These are phyloP conservation scores for Lactuca sativa DNA, from an alignment of 129 eudicot genomes.

Conservation along the genomic window DNA sequence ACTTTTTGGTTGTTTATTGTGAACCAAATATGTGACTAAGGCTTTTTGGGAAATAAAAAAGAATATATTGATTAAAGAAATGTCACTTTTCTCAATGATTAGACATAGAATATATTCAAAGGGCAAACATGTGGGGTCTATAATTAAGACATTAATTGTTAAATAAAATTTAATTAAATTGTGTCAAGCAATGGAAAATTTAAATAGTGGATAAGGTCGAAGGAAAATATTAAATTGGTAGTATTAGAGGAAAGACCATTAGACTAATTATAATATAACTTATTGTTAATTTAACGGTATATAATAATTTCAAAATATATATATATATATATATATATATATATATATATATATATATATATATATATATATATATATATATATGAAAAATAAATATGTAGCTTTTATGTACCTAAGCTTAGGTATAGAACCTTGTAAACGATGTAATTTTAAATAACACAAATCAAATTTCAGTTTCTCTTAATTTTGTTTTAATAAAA, in stretches of 20 bases:
- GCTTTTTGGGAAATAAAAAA: constrained; percentile 15
- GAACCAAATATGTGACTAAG: constrained; percentile 24
- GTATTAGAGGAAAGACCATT: not conserved
- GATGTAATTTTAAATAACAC: no score
- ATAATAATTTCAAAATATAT: no score
- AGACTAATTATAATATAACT: no score
- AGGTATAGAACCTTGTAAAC: no score
- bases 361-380: no score
- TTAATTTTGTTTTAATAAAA: no score
- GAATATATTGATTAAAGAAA: not conserved
- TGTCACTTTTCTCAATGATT: constrained; percentile 20
- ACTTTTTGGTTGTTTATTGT: constrained; percentile 3
- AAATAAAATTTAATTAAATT: not conserved
- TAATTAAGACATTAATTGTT: not conserved
- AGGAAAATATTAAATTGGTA: not conserved
- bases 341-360: no score
- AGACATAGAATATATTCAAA: constrained; percentile 16
- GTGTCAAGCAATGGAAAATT: constrained; percentile 4
- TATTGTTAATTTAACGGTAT: no score
- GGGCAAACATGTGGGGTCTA: constrained; percentile 17
- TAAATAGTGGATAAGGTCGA: constrained; percentile 17
- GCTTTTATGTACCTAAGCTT: no score
- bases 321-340: no score
- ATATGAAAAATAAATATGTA: no score
- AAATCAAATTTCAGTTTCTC: no score